A percentile compares a stretch with the other conserved stretches of the same genome.
These are phyloP conservation scores for Stephanodiscus triporus DNA, from an alignment of 108 stramenopile genomes.

Conservation along the genomic window DNA sequence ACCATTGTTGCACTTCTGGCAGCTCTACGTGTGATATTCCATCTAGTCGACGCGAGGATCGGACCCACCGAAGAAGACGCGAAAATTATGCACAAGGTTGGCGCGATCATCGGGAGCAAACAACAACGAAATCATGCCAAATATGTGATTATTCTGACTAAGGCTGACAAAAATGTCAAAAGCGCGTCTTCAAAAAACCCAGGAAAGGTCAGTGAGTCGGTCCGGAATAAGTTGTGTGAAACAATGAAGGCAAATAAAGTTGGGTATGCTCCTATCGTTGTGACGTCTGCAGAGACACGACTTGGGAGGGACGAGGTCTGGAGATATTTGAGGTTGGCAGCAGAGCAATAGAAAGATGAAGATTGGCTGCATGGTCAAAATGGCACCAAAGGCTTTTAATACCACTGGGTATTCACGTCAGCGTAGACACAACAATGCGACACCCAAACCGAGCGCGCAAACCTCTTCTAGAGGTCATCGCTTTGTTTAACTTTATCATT, in stretches of 20 bases:
- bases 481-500: too few relatives aligned
- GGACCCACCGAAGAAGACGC: conserved; percentile 91
- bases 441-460: too few relatives aligned
- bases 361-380: not conserved
- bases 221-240: conserved; percentile 62
- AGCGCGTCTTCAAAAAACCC: conserved; percentile 55
- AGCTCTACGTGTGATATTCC: conserved; percentile 83
- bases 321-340: conserved; percentile 67
- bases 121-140: conserved; percentile 50
- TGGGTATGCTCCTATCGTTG: conserved; percentile 71
- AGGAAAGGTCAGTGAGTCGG: conserved; percentile 70
- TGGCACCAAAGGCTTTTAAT: not conserved
- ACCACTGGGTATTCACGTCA: not conserved
- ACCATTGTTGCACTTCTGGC: not conserved
- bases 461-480: too few relatives aligned
- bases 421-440: not conserved
- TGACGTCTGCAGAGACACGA: conserved; percentile 84
- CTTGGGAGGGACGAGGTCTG: conserved; percentile 87
- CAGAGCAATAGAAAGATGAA: conserved; percentile 19
- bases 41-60: conserved; percentile 91
- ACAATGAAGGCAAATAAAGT: conserved; percentile 74
- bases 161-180: conserved; percentile 94
- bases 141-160: conserved; percentile 93
- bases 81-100: conserved; percentile 85
- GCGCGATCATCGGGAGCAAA: conserved; percentile 46